phyloP scores from a whole-genome alignment of 495 filamentous ascomycete genomes.

The Hyaloscypha finlandica region DNA sequence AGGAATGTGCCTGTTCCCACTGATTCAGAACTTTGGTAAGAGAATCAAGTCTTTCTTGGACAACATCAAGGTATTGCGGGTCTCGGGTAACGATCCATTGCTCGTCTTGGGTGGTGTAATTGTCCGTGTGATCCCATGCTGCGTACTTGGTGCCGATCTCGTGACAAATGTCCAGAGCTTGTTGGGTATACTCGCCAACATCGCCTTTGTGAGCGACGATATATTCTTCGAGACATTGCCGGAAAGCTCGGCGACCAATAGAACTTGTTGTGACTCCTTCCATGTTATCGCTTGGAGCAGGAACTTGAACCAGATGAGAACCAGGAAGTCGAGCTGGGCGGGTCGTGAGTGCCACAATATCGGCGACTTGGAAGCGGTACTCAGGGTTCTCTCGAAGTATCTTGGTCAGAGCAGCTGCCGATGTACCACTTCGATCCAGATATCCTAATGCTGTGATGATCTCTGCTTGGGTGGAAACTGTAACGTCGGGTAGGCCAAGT shows the following conservation, averaged over 20 bases:
- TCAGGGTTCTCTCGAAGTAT: conserved; percentile 20
- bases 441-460: conserved; percentile 17
- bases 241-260: conserved; percentile 17
- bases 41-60: conserved; percentile 4
- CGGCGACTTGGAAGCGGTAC: conserved; percentile 15
- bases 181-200: background rate
- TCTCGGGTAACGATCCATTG: conserved; percentile 14
- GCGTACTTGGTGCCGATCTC: conserved; percentile 14
- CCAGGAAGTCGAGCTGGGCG: background rate
- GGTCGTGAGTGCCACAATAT: conserved; percentile 21
- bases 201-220: conserved; percentile 7
- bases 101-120: conserved; percentile 12
- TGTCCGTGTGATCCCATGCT: conserved; percentile 20
- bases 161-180: conserved; percentile 7
- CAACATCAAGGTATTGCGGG: conserved; percentile 14
- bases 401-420: background rate
- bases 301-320: conserved; percentile 20
- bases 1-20: conserved; percentile 11
- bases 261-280: conserved; percentile 22
- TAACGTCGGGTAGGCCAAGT: conserved; percentile 21
- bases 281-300: conserved; percentile 29
- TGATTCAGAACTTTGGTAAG: conserved; percentile 9
- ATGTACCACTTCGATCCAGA: conserved; percentile 19
- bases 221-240: conserved; percentile 21
- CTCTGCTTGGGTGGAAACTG: conserved; percentile 20